A percentile compares a stretch with the other conserved stretches of the same genome.
phyloP scores from a whole-genome alignment of 164 flowering plant genomes.

The Piper longum region DNA sequence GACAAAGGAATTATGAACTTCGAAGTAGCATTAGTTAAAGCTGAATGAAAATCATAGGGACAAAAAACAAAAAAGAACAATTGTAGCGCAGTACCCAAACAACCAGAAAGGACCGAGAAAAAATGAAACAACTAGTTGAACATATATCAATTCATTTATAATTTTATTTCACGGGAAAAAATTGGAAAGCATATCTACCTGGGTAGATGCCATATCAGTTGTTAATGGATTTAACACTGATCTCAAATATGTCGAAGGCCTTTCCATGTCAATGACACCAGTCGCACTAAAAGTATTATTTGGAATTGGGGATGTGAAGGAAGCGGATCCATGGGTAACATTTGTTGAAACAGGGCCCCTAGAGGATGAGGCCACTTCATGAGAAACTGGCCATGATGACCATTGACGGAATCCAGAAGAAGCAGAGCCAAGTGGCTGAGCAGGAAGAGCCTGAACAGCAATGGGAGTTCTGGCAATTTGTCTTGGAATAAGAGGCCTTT shows the following conservation, averaged over 20 bases:
- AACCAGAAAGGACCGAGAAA: too few species aligned
- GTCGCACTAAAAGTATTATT: constrained; percentile 7
- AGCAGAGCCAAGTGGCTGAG: constrained; percentile 15
- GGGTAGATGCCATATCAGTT: constrained; percentile 15
- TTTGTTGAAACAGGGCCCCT: constrained; percentile 4
- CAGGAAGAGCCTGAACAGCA: constrained; percentile 67
- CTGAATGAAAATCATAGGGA: too few species aligned
- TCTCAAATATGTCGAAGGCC: constrained; percentile 26
- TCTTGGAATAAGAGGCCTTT: constrained; percentile 22
- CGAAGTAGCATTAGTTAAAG: not conserved
- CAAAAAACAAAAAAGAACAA: too few species aligned
- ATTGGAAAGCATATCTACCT: not conserved
- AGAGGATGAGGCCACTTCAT: constrained; percentile 10
- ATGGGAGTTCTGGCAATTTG: constrained; percentile 30
- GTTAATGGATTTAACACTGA: constrained; percentile 9
- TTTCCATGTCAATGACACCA: constrained; percentile 15
- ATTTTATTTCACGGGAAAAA: not conserved
- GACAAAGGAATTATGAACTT: not conserved
- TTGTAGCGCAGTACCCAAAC: too few species aligned
- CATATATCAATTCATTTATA: too few species aligned
- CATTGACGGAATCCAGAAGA: constrained; percentile 4
- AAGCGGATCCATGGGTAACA: constrained; percentile 15
- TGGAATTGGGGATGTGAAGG: constrained; percentile 8
- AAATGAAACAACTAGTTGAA: too few species aligned
- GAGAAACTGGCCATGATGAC: not conserved